Evolutionary conservation across 176 grass and related monocot species (phyloP).

Genomic region (Oryza officinalis): DNA sequence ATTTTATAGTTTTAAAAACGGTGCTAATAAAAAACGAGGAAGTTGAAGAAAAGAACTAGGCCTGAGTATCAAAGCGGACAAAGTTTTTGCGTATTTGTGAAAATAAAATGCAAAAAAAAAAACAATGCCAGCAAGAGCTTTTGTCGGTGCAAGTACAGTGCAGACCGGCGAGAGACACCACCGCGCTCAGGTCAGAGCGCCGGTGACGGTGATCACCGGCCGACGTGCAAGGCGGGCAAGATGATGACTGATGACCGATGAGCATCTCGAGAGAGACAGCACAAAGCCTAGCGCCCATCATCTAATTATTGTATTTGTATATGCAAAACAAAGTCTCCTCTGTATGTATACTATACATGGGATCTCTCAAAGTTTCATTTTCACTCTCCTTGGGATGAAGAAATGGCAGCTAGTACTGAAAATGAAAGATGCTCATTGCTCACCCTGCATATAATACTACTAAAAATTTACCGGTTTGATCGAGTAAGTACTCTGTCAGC

Average conservation of each 20-base stretch:
- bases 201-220: no score
- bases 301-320: neutral
- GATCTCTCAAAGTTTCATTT: neutral
- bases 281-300: neutral
- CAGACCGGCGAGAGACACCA: no score
- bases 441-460: neutral
- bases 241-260: neutral
- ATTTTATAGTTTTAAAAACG: no score
- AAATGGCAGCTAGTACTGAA: neutral
- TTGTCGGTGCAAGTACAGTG: neutral
- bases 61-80: no score
- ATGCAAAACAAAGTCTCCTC: neutral
- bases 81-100: no score
- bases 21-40: no score
- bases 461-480: no score
- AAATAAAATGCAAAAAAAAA: no score
- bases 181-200: no score
- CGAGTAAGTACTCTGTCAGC: no score
- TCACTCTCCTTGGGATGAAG: neutral
- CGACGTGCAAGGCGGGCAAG: no score
- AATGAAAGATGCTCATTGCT: neutral
- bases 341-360: neutral
- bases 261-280: neutral
- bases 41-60: no score
- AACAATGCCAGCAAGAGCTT: neutral